phyloP scores from a whole-genome alignment of 257 asterid genomes.

The Plantago major region DNA sequence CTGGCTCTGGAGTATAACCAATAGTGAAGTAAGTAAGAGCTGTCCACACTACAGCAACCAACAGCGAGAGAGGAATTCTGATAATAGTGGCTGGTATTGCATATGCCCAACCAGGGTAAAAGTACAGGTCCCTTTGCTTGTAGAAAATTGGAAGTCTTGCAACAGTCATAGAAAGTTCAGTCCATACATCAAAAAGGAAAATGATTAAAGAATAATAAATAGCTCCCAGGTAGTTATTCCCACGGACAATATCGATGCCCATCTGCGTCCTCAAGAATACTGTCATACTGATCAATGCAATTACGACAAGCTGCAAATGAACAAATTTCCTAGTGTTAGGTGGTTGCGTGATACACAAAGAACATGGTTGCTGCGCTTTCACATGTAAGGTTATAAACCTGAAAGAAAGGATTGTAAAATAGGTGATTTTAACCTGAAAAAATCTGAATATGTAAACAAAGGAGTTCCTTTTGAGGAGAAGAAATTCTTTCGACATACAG shows the following conservation, averaged over 20 bases:
- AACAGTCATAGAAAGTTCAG: constrained; percentile 45
- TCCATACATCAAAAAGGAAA: constrained; percentile 37
- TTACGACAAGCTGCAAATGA: constrained; percentile 39
- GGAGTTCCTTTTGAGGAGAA: constrained; percentile 50
- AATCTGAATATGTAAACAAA: constrained; percentile 36
- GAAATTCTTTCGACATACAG: constrained; percentile 47
- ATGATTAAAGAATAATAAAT: constrained; percentile 36
- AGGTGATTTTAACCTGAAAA: constrained; percentile 31
- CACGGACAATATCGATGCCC: constrained; percentile 36
- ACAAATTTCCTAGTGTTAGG: not conserved
- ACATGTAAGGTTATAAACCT: not conserved
- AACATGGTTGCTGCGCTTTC: not conserved
- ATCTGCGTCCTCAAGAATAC: constrained; percentile 43
- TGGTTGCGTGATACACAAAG: not conserved
- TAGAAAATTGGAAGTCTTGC: constrained; percentile 45
- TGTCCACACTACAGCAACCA: constrained; percentile 50
- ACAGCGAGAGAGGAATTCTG: constrained; percentile 38
- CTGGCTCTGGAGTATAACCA: constrained; percentile 49
- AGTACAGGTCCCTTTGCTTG: constrained; percentile 41
- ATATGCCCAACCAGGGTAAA: constrained; percentile 55
- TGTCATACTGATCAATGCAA: constrained; percentile 39
- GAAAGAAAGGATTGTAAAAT: not conserved
- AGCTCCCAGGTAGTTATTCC: constrained; percentile 43
- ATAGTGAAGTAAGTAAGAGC: constrained; percentile 49
- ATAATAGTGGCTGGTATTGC: constrained; percentile 45